phyloP scores from a whole-genome alignment of 2,329 filamentous ascomycete species.

The Grosmannia huntii region DNA sequence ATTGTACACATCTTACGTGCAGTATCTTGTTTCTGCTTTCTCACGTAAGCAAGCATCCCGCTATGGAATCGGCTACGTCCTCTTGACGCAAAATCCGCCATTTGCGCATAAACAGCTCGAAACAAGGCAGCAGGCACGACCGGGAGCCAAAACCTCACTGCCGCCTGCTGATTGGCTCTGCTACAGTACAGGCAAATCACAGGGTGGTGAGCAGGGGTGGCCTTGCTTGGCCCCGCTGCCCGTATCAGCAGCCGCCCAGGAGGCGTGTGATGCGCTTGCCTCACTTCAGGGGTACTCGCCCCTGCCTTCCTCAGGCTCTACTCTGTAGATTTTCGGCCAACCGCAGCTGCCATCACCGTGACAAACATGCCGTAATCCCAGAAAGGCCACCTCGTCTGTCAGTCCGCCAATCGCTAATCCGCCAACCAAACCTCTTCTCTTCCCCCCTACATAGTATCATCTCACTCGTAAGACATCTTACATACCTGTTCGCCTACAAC shows the following conservation, averaged over 20 bases:
- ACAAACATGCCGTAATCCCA: neutral
- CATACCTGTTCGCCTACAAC: neutral
- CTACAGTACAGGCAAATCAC: neutral
- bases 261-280: neutral
- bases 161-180: neutral
- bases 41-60: too few species aligned
- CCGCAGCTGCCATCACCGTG: neutral
- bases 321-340: neutral
- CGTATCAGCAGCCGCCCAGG: constrained; percentile 4
- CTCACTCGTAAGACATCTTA: neutral
- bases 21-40: neutral
- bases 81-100: too few species aligned
- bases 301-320: neutral
- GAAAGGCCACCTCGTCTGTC: neutral
- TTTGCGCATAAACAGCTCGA: neutral
- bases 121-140: neutral
- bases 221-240: neutral
- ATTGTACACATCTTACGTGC: neutral
- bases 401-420: too few species aligned
- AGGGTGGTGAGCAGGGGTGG: neutral
- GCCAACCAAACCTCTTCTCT: neutral
- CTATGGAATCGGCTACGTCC: neutral
- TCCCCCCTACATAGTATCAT: neutral
- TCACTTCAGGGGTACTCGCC: neutral
- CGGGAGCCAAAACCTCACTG: neutral